These are phyloP conservation scores for Tricholoma bakamatsutake DNA, from an alignment of 768 basidiomycete genomes.

Conservation along the genomic window DNA sequence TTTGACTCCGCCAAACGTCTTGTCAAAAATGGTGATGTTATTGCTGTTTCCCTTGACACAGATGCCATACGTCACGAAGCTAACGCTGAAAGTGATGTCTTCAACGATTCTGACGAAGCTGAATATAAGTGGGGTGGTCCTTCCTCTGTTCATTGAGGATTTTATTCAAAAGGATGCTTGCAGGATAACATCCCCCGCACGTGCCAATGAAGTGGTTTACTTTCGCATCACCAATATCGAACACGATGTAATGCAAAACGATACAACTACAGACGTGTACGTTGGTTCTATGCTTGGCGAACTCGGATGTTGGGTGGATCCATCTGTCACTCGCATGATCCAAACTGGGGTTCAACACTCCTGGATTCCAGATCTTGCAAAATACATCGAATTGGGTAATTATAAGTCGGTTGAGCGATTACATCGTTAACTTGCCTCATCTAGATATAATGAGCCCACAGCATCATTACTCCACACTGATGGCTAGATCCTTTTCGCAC, in stretches of 20 bases:
- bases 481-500: slow-evolving; percentile 14
- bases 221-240: slow-evolving; percentile 80
- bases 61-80: slow-evolving; percentile 28
- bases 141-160: background rate
- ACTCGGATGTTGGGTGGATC: slow-evolving; percentile 83
- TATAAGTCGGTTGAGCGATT: slow-evolving; percentile 1
- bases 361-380: slow-evolving; percentile 46
- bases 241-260: slow-evolving; percentile 44
- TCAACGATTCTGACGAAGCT: slow-evolving; percentile 16
- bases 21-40: slow-evolving; percentile 68
- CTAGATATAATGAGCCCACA: slow-evolving; percentile 18
- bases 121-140: slow-evolving; percentile 17
- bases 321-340: slow-evolving; percentile 63
- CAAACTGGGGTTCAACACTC: slow-evolving; percentile 75
- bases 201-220: slow-evolving; percentile 50
- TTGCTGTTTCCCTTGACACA: slow-evolving; percentile 59
- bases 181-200: slow-evolving; percentile 12
- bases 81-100: slow-evolving; percentile 17
- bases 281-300: slow-evolving; percentile 57
- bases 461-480: slow-evolving; percentile 20
- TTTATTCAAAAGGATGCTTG: background rate
- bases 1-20: slow-evolving; percentile 52
- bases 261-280: slow-evolving; percentile 37
- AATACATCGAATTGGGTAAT: slow-evolving; percentile 48
- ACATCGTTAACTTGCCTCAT: background rate